Conservation (phyloP, 2,329 filamentous ascomycete species). For the Penicillium sp. region DNA sequence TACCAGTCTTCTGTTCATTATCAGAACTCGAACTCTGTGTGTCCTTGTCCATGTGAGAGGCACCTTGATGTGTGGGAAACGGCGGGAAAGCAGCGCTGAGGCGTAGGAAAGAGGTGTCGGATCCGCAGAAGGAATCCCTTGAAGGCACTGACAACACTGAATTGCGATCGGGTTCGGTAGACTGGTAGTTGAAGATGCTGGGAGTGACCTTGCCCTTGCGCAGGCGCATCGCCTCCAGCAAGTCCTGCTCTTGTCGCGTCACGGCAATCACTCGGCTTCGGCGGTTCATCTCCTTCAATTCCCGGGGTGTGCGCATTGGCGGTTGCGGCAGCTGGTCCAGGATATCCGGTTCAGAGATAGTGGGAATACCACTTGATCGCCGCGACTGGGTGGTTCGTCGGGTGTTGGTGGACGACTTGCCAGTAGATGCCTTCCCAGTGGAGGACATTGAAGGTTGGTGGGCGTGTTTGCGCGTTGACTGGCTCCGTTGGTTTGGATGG, state of each 20-base stretch:
- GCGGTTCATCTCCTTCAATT: slow-evolving; percentile 32
- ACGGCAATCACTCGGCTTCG: slow-evolving; percentile 53
- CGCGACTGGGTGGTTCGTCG: slow-evolving; percentile 27
- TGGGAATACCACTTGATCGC: slow-evolving; percentile 33
- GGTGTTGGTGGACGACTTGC: slow-evolving; percentile 26
- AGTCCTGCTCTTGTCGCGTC: slow-evolving; percentile 53
- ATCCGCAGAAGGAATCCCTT: slow-evolving; percentile 35
- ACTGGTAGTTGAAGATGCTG: slow-evolving; percentile 33
- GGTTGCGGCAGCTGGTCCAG: slow-evolving; percentile 27
- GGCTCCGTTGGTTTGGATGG: slow-evolving; percentile 12
- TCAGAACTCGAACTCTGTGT: slow-evolving; percentile 33
- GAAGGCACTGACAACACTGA: slow-evolving; percentile 33
- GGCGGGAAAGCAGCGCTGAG: slow-evolving; percentile 36
- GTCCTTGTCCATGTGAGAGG: slow-evolving; percentile 28
- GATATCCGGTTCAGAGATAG: slow-evolving; percentile 35
- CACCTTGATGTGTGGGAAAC: slow-evolving; percentile 27
- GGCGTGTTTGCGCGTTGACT: slow-evolving; percentile 12
- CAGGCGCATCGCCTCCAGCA: slow-evolving; percentile 52
- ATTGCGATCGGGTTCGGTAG: slow-evolving; percentile 25
- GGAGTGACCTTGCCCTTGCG: slow-evolving; percentile 50
- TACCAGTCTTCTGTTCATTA: slow-evolving; percentile 35
- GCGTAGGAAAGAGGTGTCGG: slow-evolving; percentile 42
- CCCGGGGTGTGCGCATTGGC: slow-evolving; percentile 21
- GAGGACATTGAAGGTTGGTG: slow-evolving; percentile 20
- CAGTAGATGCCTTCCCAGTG: slow-evolving; percentile 28